Evolutionary conservation across 495 filamentous ascomycete genomes (phyloP), one percentile per base, ranked within the genome.

Genomic region (Talaromyces liani): DNA sequence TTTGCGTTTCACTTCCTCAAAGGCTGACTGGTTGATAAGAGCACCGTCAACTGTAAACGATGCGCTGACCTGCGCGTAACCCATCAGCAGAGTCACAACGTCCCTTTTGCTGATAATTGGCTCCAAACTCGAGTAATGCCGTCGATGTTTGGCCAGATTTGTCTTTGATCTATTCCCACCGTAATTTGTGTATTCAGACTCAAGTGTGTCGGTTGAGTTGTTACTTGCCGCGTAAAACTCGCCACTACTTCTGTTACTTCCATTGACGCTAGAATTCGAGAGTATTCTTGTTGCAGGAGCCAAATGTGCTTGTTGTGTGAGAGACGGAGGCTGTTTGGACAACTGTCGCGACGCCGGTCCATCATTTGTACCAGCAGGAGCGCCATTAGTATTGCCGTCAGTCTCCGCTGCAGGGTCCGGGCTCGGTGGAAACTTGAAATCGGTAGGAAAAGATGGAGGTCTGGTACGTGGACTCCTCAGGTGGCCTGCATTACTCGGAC

Each of bases 191-290:
- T 97, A 95, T 75, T 98, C 94, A 0, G 94, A 98, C 18, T 89
- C 89, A 41, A 98, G 72, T 22, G 94, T 98, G 72, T 98, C 94
- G 20, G 86, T 89, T 9, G 95, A 98, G 65, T 95, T 88, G 71
- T 97, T 96, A 71, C 94, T 96, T 65, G 91, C 76, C 4, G 92
- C 92, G 71, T 95, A 97, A 66, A 97, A 95, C 67, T 98, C 94
- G 60, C 88, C 89, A 72, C 95, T 98, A 68, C 91, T 97, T 69
- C 95, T 79, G 87, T 60, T 87, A 29, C 62, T 73, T 39, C 80
- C 84, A 72, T 79, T 82, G 41, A 82, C 71, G 63, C 89, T 93
- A 25, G 86, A 84, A 29, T 86, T 84, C 25, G 92, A 90, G 45
- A 95, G 77, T 24, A 95, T 84, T 57, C 88, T 81, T 16, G 91